Evolutionary conservation across 2,329 filamentous ascomycete genomes (phyloP), one percentile per base, ranked within the genome.

Genomic region (Epichloe gansuensis): DNA sequence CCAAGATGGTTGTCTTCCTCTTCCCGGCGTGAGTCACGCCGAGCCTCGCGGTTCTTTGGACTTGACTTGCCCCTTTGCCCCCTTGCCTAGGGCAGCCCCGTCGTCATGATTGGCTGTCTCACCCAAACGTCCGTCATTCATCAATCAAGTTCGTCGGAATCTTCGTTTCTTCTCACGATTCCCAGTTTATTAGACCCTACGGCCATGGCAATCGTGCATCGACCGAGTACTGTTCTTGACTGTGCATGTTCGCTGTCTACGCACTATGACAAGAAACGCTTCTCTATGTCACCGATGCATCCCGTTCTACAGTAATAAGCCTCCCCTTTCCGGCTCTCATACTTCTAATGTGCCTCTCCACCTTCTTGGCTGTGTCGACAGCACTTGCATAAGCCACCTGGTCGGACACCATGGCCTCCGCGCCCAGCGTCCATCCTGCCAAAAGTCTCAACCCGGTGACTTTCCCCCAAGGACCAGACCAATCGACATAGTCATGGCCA

Each of bases 381-480:
- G 68, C 67, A 42, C 71, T 66, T 15, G 58, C 58, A 42, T 68
- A 65, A 7, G 61, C 63, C 17, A 63, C 58, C 27, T 60, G 57
- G 42, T 72, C 66, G 5, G 64, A 63, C 4, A 57, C 59, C 13
- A 62, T 56, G 3, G 66, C 64, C 21, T 71, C 64, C 2, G 66
- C 64, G 2, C 59, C 56, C 9, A 69, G 59, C 1, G 57, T 64
- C 58, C 73, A 75, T 1, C 76, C 76, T 0, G 71, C 68, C 27
- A 61, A 66, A 51, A 80, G 66, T 35, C 71, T 63, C 51, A 80
- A 57, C 9, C 64, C 65, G 0, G 66, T 68, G 3, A 80, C 64
- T 61, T 78, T 78, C 27, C 76, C 73, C 77, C 77, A 80, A 41
- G 71, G 66, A 4, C 68, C 69, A 0, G 64, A 66, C 78, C 78